These are phyloP conservation scores for Calonectria crousiana DNA, from an alignment of 2,329 filamentous ascomycete species.

Conservation along the genomic window DNA sequence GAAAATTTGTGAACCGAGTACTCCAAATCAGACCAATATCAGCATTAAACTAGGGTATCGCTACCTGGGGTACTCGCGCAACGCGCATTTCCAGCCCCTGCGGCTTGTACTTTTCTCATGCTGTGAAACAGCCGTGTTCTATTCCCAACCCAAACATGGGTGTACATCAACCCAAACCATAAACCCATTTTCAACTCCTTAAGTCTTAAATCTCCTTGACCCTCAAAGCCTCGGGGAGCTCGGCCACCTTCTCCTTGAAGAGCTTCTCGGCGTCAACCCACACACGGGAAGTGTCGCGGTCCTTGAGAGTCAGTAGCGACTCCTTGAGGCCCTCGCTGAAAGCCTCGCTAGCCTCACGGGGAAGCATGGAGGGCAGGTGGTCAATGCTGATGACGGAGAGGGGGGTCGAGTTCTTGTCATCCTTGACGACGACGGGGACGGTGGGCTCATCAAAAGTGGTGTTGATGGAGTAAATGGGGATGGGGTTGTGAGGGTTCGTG, in stretches of 20 bases:
- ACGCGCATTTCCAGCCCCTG: neutral
- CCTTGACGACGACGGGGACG: conserved; percentile 56
- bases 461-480: conserved; percentile 86
- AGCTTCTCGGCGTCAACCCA: conserved; percentile 88
- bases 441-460: conserved; percentile 93
- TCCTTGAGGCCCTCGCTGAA: neutral
- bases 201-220: conserved; percentile 37
- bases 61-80: neutral
- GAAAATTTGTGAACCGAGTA: neutral
- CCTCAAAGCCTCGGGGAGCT: conserved; percentile 39
- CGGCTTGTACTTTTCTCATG: neutral
- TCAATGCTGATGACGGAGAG: neutral
- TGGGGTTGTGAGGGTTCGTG: conserved; percentile 76
- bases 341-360: neutral
- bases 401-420: neutral
- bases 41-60: neutral
- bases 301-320: conserved; percentile 71
- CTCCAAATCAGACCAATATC: neutral
- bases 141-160: neutral
- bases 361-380: neutral
- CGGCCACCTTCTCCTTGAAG: conserved; percentile 81
- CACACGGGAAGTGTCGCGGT: conserved; percentile 79
- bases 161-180: neutral
- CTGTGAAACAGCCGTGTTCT: neutral
- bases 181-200: neutral